Evolutionary conservation across 2,329 filamentous ascomycete species (phyloP).

Genomic region (Verticillium longisporum): DNA sequence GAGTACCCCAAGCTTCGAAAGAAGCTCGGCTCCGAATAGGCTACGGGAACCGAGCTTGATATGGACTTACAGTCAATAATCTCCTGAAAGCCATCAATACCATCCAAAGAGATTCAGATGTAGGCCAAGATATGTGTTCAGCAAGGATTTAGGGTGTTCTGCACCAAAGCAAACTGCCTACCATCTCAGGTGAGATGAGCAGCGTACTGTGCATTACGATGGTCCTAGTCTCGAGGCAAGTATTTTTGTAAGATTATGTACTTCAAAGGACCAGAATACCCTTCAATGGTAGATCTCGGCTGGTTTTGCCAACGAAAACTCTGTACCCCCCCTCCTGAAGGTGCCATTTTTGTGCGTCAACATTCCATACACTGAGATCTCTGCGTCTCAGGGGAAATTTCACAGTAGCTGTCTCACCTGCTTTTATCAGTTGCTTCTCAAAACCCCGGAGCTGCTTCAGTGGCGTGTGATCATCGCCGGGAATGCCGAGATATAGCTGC

Average conservation of each 20-base stretch:
- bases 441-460: constrained; percentile 57
- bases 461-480: constrained; percentile 30
- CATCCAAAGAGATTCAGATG: too few species aligned
- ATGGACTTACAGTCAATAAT: too few species aligned
- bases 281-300: constrained; percentile 33
- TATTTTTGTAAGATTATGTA: not conserved
- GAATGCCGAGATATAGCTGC: constrained; percentile 41
- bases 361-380: constrained; percentile 63
- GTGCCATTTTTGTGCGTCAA: constrained; percentile 53
- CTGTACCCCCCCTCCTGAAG: constrained; percentile 36
- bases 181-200: too few species aligned
- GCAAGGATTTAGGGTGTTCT: too few species aligned
- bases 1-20: too few species aligned
- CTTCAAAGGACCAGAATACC: constrained; percentile 27
- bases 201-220: not conserved
- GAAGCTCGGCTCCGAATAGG: too few species aligned
- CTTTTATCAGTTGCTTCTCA: constrained; percentile 13
- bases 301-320: constrained; percentile 40
- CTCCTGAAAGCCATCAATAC: too few species aligned
- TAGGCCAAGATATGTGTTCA: too few species aligned
- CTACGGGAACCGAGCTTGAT: too few species aligned
- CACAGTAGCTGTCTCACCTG: constrained; percentile 24
- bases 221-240: too few species aligned
- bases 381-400: constrained; percentile 51
- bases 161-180: too few species aligned